A percentile compares a stretch with the other conserved stretches of the same genome.
Evolutionary conservation across 2,329 filamentous ascomycete genomes (phyloP).

Genomic region (Stachybotrys chartarum): DNA sequence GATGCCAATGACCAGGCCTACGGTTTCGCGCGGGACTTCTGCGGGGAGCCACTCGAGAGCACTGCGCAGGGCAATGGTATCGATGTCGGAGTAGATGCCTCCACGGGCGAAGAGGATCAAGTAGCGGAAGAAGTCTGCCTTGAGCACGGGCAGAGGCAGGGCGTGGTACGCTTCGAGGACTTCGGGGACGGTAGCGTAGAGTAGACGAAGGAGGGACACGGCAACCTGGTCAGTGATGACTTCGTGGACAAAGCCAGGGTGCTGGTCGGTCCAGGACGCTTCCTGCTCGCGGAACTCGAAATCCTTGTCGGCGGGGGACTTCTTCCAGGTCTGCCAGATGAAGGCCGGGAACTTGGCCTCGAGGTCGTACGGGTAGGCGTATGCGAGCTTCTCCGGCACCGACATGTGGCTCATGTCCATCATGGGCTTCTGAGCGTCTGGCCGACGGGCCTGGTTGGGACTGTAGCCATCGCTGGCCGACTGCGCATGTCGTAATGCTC

Average conservation of each 20-base stretch:
- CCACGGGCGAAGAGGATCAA: conserved; percentile 56
- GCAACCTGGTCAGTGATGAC: conserved; percentile 91
- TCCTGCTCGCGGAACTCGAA: conserved; percentile 81
- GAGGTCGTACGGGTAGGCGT: conserved; percentile 90
- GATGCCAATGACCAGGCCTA: conserved; percentile 88
- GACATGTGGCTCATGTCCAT: conserved; percentile 66
- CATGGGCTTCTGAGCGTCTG: conserved; percentile 54
- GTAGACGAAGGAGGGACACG: conserved; percentile 70
- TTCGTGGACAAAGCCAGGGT: conserved; percentile 92
- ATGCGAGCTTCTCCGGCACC: conserved; percentile 74
- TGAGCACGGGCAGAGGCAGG: conserved; percentile 66
- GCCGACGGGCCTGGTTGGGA: conserved; percentile 12
- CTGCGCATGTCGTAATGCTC: conserved; percentile 15
- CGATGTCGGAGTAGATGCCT: conserved; percentile 80
- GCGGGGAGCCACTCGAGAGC: conserved; percentile 82
- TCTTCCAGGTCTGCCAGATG: conserved; percentile 99
- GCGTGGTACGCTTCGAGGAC: conserved; percentile 70
- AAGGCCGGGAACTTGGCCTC: conserved; percentile 88
- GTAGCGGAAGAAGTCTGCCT: conserved; percentile 75
- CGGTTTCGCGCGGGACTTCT: conserved; percentile 64
- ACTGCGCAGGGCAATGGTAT: conserved; percentile 77
- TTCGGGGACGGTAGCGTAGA: conserved; percentile 78
- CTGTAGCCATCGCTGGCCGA: conserved; percentile 8
- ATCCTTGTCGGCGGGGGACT: conserved; percentile 65
- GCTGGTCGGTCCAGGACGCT: conserved; percentile 79